phyloP scores from a whole-genome alignment of 345 rosid genomes.

The Rhodomyrtus tomentosa region DNA sequence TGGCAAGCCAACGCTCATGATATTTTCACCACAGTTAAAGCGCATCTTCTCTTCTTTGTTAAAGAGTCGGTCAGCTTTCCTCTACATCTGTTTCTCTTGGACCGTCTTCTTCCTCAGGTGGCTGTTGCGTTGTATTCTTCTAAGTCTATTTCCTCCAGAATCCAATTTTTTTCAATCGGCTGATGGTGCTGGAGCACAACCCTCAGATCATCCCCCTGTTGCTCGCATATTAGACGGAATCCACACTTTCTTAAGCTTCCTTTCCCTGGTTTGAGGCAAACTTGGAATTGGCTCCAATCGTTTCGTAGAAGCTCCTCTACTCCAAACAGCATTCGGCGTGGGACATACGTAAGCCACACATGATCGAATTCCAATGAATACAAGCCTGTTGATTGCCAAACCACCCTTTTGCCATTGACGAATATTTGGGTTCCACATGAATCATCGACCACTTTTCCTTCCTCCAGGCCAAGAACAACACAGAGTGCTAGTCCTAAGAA shows the following conservation, averaged over 20 bases:
- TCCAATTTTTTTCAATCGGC: background rate
- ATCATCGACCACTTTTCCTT: background rate
- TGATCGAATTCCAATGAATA: background rate
- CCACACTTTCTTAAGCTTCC: background rate
- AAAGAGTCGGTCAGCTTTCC: background rate
- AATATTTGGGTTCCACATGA: background rate
- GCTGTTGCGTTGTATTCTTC: background rate
- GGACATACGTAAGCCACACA: background rate
- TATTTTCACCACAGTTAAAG: background rate
- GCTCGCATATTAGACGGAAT: background rate
- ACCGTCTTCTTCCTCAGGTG: background rate
- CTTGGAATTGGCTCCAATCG: background rate
- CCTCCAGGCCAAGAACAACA: background rate
- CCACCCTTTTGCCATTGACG: background rate
- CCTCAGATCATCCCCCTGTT: background rate
- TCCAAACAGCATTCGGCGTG: background rate
- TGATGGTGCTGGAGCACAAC: background rate
- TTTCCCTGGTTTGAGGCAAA: background rate
- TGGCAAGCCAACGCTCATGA: too few relatives aligned
- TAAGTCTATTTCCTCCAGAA: background rate
- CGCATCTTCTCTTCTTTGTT: background rate
- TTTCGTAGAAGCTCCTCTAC: too few relatives aligned
- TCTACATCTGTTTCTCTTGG: accelerated
- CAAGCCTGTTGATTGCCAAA: too few relatives aligned
- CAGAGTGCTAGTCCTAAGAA: background rate